A percentile compares a stretch with the other conserved stretches of the same genome.
phyloP scores from a whole-genome alignment of 2,329 filamentous ascomycete genomes.

The Arthrobotrys iridis region DNA sequence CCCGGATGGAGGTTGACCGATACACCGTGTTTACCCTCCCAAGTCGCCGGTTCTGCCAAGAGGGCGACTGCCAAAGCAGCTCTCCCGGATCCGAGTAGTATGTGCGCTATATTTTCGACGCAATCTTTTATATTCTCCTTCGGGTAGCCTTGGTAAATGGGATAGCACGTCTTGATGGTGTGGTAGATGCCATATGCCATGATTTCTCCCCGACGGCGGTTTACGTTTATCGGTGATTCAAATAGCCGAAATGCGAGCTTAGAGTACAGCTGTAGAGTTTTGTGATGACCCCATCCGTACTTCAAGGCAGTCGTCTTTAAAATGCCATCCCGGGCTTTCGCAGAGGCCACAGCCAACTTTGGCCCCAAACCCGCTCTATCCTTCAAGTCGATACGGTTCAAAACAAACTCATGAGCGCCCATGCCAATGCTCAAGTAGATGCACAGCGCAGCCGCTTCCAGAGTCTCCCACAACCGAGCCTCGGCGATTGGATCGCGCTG shows the following conservation, averaged over 20 bases:
- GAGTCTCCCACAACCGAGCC: not conserved
- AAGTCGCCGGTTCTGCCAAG: not conserved
- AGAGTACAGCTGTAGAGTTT: not conserved
- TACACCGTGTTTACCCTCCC: not conserved
- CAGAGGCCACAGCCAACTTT: not conserved
- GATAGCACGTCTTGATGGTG: not conserved
- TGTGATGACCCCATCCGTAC: constrained; percentile 14
- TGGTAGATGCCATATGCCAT: constrained; percentile 3
- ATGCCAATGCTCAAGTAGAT: constrained; percentile 19
- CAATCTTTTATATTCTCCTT: not conserved
- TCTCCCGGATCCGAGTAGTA: not conserved
- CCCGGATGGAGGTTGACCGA: not conserved
- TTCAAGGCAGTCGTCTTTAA: not conserved
- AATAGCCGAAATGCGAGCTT: not conserved
- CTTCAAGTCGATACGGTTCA: not conserved
- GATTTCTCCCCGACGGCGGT: not conserved
- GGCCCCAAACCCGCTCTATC: not conserved
- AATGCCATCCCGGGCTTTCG: not conserved
- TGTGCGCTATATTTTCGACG: not conserved
- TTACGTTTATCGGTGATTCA: not conserved
- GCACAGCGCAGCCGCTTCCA: not conserved
- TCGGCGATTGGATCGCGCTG: too few species aligned
- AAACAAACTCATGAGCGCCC: not conserved
- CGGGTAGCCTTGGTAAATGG: not conserved
- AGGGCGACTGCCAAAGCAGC: not conserved